phyloP scores from a whole-genome alignment of 2,329 filamentous ascomycete species.

The Xylariaceae sp. region DNA sequence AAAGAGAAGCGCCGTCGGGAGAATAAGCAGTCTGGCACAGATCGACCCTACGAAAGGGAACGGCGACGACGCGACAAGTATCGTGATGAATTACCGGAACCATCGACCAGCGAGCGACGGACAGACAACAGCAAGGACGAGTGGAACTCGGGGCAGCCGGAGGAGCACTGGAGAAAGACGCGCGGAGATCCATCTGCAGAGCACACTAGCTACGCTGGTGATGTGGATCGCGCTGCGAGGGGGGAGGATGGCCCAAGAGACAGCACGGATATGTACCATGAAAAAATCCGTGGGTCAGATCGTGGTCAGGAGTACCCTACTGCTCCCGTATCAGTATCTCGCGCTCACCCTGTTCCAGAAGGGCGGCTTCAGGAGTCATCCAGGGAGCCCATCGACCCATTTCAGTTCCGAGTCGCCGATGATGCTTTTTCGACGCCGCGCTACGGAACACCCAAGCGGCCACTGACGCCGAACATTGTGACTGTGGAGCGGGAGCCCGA shows the following conservation, averaged over 20 bases:
- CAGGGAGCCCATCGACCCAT: constrained; percentile 45
- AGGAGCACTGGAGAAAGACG: constrained; percentile 20
- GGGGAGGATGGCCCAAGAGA: constrained; percentile 16
- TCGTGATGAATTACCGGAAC: constrained; percentile 28
- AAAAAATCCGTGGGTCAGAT: constrained; percentile 25
- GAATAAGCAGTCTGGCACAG: constrained; percentile 14
- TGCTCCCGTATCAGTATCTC: constrained; percentile 23
- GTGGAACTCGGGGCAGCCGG: constrained; percentile 25
- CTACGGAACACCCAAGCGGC: constrained; percentile 35
- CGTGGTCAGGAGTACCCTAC: constrained; percentile 23
- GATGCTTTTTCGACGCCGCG: constrained; percentile 46
- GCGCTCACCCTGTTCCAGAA: no score
- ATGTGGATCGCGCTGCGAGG: constrained; percentile 27
- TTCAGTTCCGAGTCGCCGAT: constrained; percentile 52
- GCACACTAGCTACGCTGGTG: constrained; percentile 22
- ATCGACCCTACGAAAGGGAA: constrained; percentile 19
- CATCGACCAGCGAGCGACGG: constrained; percentile 22
- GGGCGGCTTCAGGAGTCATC: no score
- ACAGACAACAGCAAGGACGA: constrained; percentile 15
- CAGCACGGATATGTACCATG: constrained; percentile 23
- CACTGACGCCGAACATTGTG: constrained; percentile 45
- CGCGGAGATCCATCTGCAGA: constrained; percentile 15
- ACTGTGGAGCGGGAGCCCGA: constrained; percentile 51
- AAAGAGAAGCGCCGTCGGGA: constrained; percentile 20
- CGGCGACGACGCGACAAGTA: constrained; percentile 22